Conservation (phyloP, 2,329 filamentous ascomycete genomes). For the Neofusicoccum ribis region DNA sequence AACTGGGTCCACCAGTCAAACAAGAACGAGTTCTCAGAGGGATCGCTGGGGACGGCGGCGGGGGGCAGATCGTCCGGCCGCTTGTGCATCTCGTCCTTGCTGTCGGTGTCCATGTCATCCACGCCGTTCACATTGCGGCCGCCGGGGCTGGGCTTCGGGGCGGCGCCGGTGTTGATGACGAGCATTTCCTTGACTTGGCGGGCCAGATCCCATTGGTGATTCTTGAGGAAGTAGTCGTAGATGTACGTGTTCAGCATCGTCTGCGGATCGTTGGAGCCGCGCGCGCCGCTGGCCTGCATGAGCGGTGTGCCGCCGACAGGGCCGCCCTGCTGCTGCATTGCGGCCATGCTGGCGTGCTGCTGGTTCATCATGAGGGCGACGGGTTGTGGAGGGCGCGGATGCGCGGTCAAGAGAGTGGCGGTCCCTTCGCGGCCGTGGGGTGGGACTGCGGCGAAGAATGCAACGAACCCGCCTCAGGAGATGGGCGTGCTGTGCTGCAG, state of each 20-base stretch:
- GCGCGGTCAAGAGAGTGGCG: constrained; percentile 8
- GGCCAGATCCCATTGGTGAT: constrained; percentile 81
- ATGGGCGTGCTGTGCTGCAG: constrained; percentile 12
- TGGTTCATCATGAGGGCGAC: constrained; percentile 30
- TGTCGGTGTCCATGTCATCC: constrained; percentile 82
- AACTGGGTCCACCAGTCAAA: constrained; percentile 97
- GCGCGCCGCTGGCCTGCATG: constrained; percentile 57
- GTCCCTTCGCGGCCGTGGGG: constrained; percentile 8
- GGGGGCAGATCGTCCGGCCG: constrained; percentile 77
- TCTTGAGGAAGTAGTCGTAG: constrained; percentile 87
- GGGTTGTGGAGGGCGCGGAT: constrained; percentile 3
- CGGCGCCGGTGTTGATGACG: constrained; percentile 46
- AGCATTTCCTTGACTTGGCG: constrained; percentile 63
- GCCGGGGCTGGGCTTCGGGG: constrained; percentile 63
- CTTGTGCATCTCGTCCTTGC: constrained; percentile 76
- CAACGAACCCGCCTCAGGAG: constrained; percentile 18
- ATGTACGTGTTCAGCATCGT: constrained; percentile 80
- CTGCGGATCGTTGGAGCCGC: constrained; percentile 42
- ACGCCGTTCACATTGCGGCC: constrained; percentile 65
- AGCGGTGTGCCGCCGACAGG: constrained; percentile 66
- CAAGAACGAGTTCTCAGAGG: constrained; percentile 77
- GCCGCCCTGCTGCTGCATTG: constrained; percentile 65
- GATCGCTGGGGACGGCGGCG: constrained; percentile 63
- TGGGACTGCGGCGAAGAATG: constrained; percentile 1
- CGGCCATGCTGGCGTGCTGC: constrained; percentile 66